phyloP scores from a whole-genome alignment of 2,329 filamentous ascomycete species.

The Alternaria triticimaculans region DNA sequence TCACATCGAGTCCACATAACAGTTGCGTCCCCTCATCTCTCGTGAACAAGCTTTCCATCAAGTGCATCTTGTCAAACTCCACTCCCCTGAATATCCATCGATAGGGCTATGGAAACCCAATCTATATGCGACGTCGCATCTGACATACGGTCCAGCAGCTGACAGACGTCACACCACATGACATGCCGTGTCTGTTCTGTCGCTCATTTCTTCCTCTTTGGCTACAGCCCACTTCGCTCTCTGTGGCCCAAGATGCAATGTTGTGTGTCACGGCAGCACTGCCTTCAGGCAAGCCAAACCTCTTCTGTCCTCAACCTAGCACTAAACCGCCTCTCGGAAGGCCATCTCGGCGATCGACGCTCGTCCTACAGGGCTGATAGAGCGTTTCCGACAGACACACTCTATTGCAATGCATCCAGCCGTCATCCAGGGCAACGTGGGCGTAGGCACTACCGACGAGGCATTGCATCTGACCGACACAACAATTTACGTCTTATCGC shows the following conservation, averaged over 20 bases:
- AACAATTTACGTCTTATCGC: constrained; percentile 4
- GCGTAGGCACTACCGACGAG: constrained; percentile 6
- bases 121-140: constrained; percentile 25
- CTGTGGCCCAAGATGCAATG: constrained; percentile 1
- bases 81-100: constrained; percentile 19
- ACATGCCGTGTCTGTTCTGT: constrained; percentile 16
- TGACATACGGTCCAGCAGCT: constrained; percentile 20
- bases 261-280: not conserved
- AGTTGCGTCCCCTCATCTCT: not conserved
- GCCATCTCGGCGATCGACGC: not conserved
- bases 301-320: constrained; percentile 29
- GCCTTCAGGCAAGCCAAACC: constrained; percentile 15
- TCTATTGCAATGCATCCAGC: constrained; percentile 13
- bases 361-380: constrained; percentile 27
- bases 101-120: constrained; percentile 10
- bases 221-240: constrained; percentile 21
- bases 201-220: constrained; percentile 30
- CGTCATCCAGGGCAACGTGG: constrained; percentile 9
- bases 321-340: constrained; percentile 35
- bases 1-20: not conserved
- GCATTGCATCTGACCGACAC: constrained; percentile 11
- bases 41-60: constrained; percentile 8
- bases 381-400: constrained; percentile 21
- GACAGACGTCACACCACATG: constrained; percentile 12
- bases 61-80: constrained; percentile 20